Conservation (phyloP, 1,284 basidiomycete genomes). For the Rhodotorula mucilaginosa region DNA sequence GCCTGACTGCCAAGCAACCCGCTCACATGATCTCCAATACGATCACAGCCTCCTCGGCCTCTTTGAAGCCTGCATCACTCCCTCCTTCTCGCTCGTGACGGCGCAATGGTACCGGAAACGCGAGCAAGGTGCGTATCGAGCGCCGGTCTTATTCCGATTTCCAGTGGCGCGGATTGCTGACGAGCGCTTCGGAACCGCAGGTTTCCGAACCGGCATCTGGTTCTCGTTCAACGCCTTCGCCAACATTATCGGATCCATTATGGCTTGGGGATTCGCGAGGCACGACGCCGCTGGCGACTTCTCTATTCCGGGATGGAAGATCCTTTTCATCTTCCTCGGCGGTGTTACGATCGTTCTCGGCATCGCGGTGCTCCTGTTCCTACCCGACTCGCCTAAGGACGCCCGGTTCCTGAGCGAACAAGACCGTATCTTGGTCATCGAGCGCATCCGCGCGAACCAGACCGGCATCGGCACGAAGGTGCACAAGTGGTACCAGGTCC, state of each 20-base stretch:
- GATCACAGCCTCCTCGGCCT: conserved; percentile 43
- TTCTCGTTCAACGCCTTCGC: conserved; percentile 10
- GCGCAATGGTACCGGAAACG: conserved; percentile 43
- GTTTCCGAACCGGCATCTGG: conserved; percentile 7
- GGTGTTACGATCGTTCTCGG: conserved; percentile 7
- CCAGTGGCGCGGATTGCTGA: conserved; percentile 8
- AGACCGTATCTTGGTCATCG: conserved; percentile 44
- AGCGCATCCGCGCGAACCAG: conserved; percentile 47
- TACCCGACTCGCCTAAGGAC: conserved; percentile 11
- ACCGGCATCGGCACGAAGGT: conserved; percentile 46
- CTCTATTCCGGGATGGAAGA: conserved; percentile 10
- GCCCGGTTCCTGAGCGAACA: conserved; percentile 45
- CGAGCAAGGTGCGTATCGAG: conserved; percentile 2
- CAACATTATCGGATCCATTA: conserved; percentile 22
- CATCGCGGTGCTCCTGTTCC: conserved; percentile 20
- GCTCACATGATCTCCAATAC: background rate
- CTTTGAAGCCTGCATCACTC: conserved; percentile 38
- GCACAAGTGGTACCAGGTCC: conserved; percentile 47
- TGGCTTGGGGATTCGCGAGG: conserved; percentile 22
- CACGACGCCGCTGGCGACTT: conserved; percentile 18
- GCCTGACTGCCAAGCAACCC: no score
- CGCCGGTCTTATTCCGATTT: background rate
- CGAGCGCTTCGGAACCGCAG: background rate
- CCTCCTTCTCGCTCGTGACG: conserved; percentile 20
- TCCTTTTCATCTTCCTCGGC: conserved; percentile 26